A percentile compares a stretch with the other conserved stretches of the same genome.
Evolutionary conservation across 805 yeast genomes (phyloP).

Genomic region (Kuraishia cidri): DNA sequence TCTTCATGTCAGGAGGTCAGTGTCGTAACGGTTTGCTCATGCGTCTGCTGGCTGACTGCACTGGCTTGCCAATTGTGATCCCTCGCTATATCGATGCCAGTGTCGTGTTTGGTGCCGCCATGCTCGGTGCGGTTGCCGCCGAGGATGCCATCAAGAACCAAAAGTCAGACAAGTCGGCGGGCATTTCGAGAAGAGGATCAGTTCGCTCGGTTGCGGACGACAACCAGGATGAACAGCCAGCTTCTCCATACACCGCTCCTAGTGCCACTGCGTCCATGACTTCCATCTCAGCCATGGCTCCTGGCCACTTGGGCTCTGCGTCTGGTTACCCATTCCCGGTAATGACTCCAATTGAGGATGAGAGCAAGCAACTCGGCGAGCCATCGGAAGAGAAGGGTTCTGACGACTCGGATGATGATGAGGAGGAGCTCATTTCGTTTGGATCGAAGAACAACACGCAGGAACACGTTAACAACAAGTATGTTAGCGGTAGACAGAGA

Average conservation of each 20-base stretch:
- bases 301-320: constrained; percentile 17
- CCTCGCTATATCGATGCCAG: constrained; percentile 96
- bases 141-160: constrained; percentile 37
- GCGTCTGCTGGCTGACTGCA: constrained; percentile 86
- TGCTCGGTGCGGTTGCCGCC: constrained; percentile 92
- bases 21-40: constrained; percentile 87
- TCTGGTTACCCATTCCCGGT: constrained; percentile 39
- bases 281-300: constrained; percentile 41
- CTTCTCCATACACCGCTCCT: constrained; percentile 76
- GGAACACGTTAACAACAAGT: constrained; percentile 38
- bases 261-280: constrained; percentile 66
- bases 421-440: constrained; percentile 46
- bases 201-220: constrained; percentile 11
- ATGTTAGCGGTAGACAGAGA: constrained; percentile 11
- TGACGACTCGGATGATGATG: constrained; percentile 31
- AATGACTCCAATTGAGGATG: constrained; percentile 27
- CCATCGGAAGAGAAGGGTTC: constrained; percentile 7
- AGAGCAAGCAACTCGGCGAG: constrained; percentile 20
- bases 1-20: constrained; percentile 95
- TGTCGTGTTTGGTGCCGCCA: constrained; percentile 92
- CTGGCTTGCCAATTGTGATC: constrained; percentile 83
- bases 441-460: constrained; percentile 50
- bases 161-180: constrained; percentile 6
- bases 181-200: constrained; percentile 17
- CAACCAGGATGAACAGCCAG: constrained; percentile 16